These are phyloP conservation scores for Combretum micranthum DNA, from an alignment of 345 rosid species.

Conservation along the genomic window DNA sequence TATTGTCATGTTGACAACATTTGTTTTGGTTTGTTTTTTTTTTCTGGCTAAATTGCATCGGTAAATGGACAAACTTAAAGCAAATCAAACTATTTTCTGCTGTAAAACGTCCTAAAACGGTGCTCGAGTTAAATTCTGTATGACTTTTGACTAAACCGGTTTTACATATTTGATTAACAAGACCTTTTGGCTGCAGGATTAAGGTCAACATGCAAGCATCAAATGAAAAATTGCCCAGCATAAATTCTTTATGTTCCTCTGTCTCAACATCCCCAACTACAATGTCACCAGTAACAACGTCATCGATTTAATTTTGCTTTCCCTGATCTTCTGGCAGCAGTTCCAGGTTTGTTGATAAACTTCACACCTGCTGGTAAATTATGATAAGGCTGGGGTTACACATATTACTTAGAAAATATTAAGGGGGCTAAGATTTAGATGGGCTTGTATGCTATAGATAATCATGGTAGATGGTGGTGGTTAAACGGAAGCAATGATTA, in stretches of 20 bases:
- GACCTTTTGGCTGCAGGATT: conserved; percentile 46
- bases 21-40: not conserved
- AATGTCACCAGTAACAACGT: no score
- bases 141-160: not conserved
- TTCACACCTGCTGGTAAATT: no score
- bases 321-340: no score
- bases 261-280: no score
- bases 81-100: not conserved
- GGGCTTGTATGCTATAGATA: no score
- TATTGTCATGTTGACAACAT: not conserved
- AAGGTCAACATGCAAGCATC: conserved; percentile 75
- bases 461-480: no score
- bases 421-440: no score
- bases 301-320: no score
- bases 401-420: no score
- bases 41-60: not conserved
- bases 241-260: conserved; percentile 13
- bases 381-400: no score
- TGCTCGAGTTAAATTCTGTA: not conserved
- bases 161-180: conserved; percentile 2
- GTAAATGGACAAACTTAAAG: not conserved
- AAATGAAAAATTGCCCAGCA: conserved; percentile 35
- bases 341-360: no score
- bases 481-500: no score
- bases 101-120: not conserved